These are phyloP conservation scores for Tieghemiomyces parasiticus DNA, from an alignment of 192 early-diverging fungal species.

Conservation along the genomic window DNA sequence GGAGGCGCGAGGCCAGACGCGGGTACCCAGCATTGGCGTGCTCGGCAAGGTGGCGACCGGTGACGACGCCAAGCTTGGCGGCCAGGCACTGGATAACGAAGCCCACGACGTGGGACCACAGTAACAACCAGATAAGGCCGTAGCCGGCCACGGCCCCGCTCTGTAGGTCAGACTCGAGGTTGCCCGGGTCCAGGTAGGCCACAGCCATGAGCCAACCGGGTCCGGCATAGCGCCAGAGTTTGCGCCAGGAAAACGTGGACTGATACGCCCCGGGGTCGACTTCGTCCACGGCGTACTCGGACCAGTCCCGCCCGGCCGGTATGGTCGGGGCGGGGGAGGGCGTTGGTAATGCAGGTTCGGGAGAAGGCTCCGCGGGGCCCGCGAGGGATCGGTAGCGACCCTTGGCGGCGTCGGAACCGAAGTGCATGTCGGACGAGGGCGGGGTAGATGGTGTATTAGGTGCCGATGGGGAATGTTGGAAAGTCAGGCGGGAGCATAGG, in stretches of 20 bases:
- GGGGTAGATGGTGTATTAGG: no score
- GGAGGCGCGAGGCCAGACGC: slow-evolving; percentile 21
- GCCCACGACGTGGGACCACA: slow-evolving; percentile 45
- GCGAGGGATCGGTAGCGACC: no score
- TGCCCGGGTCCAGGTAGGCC: slow-evolving; percentile 56
- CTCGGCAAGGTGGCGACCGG: slow-evolving; percentile 46
- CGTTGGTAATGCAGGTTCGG: no score
- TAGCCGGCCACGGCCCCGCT: slow-evolving; percentile 49
- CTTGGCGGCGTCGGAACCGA: no score
- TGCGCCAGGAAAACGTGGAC: slow-evolving; percentile 35
- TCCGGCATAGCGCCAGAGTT: slow-evolving; percentile 45
- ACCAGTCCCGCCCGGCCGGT: slow-evolving; percentile 6
- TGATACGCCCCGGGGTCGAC: slow-evolving; percentile 35
- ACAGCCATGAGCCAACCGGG: slow-evolving; percentile 46
- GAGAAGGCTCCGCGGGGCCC: no score
- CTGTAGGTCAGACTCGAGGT: slow-evolving; percentile 55
- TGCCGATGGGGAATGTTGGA: no score
- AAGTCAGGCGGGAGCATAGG: no score
- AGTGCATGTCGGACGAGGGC: no score
- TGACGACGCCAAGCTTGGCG: slow-evolving; percentile 44
- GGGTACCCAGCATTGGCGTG: slow-evolving; percentile 30
- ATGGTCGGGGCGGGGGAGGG: no score
- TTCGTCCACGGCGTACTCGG: slow-evolving; percentile 12
- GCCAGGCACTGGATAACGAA: slow-evolving; percentile 44
- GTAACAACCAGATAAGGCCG: slow-evolving; percentile 46